A percentile compares a stretch with the other conserved stretches of the same genome.
These are phyloP conservation scores for Penicillium malachiteum DNA, from an alignment of 495 filamentous ascomycete species.

Conservation along the genomic window DNA sequence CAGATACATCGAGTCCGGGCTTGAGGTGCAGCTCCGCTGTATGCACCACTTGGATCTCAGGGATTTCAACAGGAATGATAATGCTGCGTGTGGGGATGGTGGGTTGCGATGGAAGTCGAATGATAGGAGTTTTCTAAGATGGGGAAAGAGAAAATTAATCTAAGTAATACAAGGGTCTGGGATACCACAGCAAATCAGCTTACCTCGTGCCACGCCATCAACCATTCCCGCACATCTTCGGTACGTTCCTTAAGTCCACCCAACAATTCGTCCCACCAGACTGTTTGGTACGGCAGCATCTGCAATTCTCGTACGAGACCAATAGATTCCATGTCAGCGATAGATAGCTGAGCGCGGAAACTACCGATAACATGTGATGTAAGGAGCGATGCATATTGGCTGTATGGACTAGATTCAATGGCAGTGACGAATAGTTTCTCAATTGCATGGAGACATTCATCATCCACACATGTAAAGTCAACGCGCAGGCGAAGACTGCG, in stretches of 20 bases:
- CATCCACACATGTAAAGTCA: slow-evolving; percentile 74
- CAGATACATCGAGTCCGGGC: slow-evolving; percentile 21
- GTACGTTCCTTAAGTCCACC: slow-evolving; percentile 38
- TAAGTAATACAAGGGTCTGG: background rate
- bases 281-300: slow-evolving; percentile 36
- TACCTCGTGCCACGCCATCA: slow-evolving; percentile 50
- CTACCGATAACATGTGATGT: slow-evolving; percentile 50
- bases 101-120: slow-evolving; percentile 35
- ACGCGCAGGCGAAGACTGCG: slow-evolving; percentile 65
- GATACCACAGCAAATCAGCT: slow-evolving; percentile 18
- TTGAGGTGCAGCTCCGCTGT: slow-evolving; percentile 70
- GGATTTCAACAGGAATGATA: slow-evolving; percentile 73
- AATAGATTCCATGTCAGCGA: slow-evolving; percentile 56
- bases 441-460: slow-evolving; percentile 50
- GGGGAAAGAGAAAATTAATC: background rate
- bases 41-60: slow-evolving; percentile 78
- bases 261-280: slow-evolving; percentile 44
- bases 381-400: slow-evolving; percentile 46
- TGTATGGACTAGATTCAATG: slow-evolving; percentile 44
- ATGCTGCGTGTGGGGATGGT: slow-evolving; percentile 42
- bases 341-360: slow-evolving; percentile 51
- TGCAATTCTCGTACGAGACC: slow-evolving; percentile 46
- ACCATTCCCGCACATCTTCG: slow-evolving; percentile 40
- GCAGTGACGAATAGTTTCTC: slow-evolving; percentile 42
- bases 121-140: slow-evolving; percentile 33